Evolutionary conservation across 768 basidiomycete species (phyloP).

Genomic region (Mycena indigotica): DNA sequence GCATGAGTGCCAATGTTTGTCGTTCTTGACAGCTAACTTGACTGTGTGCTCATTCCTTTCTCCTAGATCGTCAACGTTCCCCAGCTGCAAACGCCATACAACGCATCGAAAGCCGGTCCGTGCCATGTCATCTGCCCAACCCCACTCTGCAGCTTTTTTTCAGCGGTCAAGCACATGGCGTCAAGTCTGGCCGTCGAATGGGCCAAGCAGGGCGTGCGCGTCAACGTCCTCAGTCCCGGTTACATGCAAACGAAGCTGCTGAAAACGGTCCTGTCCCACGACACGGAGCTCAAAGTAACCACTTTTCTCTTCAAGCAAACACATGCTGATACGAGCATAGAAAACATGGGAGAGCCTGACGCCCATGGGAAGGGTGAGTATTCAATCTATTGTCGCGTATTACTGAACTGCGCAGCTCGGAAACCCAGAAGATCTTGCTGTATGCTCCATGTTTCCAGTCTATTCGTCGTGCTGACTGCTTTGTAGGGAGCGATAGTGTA

Average conservation of each 20-base stretch:
- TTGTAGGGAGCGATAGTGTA: conserved; percentile 84
- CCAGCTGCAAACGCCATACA: conserved; percentile 91
- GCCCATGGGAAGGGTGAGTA: conserved; percentile 79
- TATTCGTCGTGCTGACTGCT: neutral
- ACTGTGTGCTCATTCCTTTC: conserved; percentile 5
- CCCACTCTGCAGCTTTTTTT: neutral
- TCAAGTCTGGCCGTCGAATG: conserved; percentile 92
- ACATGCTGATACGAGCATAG: conserved; percentile 38
- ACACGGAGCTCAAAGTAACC: conserved; percentile 73
- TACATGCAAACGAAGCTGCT: conserved; percentile 95
- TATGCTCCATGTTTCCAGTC: conserved; percentile 32
- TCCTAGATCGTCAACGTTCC: conserved; percentile 84
- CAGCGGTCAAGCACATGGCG: conserved; percentile 93
- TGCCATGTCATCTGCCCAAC: neutral
- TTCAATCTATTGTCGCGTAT: neutral
- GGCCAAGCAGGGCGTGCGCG: conserved; percentile 87
- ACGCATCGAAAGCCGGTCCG: conserved; percentile 89
- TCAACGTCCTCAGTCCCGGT: conserved; percentile 80
- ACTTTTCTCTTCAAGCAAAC: neutral
- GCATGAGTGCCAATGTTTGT: conserved; percentile 88
- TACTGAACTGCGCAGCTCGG: conserved; percentile 62
- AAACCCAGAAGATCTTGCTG: conserved; percentile 89
- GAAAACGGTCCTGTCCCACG: conserved; percentile 73
- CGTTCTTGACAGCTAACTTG: neutral
- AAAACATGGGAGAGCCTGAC: conserved; percentile 84